Conservation (phyloP, 306 rosid species). For the Citrullus mucosospermus region DNA sequence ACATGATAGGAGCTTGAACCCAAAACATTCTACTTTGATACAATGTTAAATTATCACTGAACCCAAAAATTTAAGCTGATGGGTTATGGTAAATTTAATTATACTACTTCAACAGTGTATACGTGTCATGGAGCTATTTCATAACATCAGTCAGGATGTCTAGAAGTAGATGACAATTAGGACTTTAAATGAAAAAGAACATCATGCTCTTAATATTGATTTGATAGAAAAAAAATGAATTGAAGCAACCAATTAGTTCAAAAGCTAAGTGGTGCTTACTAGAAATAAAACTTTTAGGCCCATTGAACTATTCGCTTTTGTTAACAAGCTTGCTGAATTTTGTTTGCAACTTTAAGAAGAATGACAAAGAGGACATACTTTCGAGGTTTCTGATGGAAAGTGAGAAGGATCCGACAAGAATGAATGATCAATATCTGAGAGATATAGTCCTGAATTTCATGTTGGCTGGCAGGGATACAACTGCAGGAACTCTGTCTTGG, state of each 20-base stretch:
- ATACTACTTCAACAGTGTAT: too few species aligned
- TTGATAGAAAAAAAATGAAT: neutral
- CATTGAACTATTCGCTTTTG: neutral
- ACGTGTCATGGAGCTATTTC: neutral
- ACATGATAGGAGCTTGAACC: too few species aligned
- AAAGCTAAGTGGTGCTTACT: neutral
- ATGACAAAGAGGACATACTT: slow-evolving; percentile 59
- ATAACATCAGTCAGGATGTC: neutral
- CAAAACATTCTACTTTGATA: too few species aligned
- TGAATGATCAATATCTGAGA: slow-evolving; percentile 49
- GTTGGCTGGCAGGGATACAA: slow-evolving; percentile 68
- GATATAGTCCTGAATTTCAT: slow-evolving; percentile 60
- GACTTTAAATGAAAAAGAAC: neutral
- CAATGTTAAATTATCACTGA: too few species aligned
- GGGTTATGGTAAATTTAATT: too few species aligned
- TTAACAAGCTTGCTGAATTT: neutral
- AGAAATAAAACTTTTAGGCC: neutral
- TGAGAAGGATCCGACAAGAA: slow-evolving; percentile 34
- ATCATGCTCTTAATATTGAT: neutral
- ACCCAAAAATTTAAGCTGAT: too few species aligned
- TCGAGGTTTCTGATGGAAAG: slow-evolving; percentile 70
- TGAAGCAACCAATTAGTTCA: neutral
- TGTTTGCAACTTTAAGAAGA: neutral
- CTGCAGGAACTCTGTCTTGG: slow-evolving; percentile 68
- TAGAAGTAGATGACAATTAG: neutral